Base-by-base conservation (phyloP, 129 eudicot genomes). In the Pseudognaphalium luteoalbum region DNA sequence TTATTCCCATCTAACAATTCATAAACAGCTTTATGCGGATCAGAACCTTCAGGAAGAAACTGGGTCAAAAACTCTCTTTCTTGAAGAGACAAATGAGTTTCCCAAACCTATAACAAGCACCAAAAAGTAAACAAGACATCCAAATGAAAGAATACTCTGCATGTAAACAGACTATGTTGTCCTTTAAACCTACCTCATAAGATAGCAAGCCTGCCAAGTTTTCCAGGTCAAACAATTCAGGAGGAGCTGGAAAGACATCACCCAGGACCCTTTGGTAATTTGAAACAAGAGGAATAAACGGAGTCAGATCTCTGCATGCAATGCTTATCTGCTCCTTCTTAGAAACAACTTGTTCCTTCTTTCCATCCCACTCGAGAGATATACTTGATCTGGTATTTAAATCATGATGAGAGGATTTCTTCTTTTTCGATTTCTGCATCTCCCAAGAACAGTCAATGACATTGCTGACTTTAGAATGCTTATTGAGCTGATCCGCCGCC, bases 281-380 rank as follows among this genome's bases (percentile, higher is more conserved):
- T 28, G 91, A 76, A 81, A 71, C 71, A 62, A 57, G 16, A 76
- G 85, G 85, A 42, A 81, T 33, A 73, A 81, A 91, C 8, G 86
- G 83, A 66, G 65, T 61, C 87, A 91, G 80, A 66, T 89, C 83
- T 81, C 97, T 86, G 50, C 57, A 77, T 4, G 96, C 73, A 44
- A 94, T 80, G 51, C 99, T 84, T 74, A 91, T 85, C 83, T 94
- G 99, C 80, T 86, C 96, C 90, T 74, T 86, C 87, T 84, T 94
- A 71, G 99, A 70, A 64, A 91, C 88, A 72, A 91, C 97, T 78
- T 79, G 74, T 73, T 83, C 89, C 75, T 78, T 88, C 78, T 81
- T 80, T 76, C 82, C 89, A 87, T 94, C 97, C 97, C 99, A 94
- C 83, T 87, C 88, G 2, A 94, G 93, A 81, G 86, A 81, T 56